Base-by-base conservation (phyloP, 495 filamentous ascomycete species). In the Xylaria sp. region DNA sequence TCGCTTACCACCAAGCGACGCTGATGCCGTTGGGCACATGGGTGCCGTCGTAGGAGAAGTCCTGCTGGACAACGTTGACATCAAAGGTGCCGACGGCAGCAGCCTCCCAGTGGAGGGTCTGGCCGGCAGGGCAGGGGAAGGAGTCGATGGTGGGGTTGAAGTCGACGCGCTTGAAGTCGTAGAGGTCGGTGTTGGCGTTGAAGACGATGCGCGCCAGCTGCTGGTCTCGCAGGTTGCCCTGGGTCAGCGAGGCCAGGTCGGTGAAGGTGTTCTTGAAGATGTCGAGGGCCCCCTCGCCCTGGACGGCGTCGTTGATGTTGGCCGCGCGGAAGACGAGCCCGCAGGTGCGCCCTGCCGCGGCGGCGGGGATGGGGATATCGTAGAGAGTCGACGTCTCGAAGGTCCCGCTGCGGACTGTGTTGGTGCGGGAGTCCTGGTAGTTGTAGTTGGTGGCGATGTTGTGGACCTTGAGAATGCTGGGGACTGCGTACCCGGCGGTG, bases 381-480 rank as follows among this genome's bases (percentile, higher is more conserved):
- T 78, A 78, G 14, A 78, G 75, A 0, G 76, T 78, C 26, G 72
- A 73, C 14, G 71, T 77, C 59, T 77, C 74, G 31, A 24, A 11
- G 63, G 12, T 40, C 6, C 58, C 67, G 59, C 26, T 59, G 61
- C 76, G 76, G n/a, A 73, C 26, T 0, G 73, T 77, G 11, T 43
- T 6, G 1, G 67, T 78, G 5, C 53, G 14, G 1, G 0, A 1
- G 67, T 35, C 52, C 5, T 50, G 31, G 0, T 24, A 58, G 73
- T 77, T 77, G 3, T 46, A 3, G 73, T 77, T 77, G 35, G 21
- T 69, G 6, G 3, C 17, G 21, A 77, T 67, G 69, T 72, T 58
- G 62, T 78, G 76, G 33, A 65, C 61, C 61, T 75, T 75, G 37
- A 78, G 66, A 55, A 77, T 68, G 62, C 48, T 67, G 33, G 76